These are phyloP conservation scores for Glonium stellatum DNA, from an alignment of 495 filamentous ascomycete species.

Conservation along the genomic window DNA sequence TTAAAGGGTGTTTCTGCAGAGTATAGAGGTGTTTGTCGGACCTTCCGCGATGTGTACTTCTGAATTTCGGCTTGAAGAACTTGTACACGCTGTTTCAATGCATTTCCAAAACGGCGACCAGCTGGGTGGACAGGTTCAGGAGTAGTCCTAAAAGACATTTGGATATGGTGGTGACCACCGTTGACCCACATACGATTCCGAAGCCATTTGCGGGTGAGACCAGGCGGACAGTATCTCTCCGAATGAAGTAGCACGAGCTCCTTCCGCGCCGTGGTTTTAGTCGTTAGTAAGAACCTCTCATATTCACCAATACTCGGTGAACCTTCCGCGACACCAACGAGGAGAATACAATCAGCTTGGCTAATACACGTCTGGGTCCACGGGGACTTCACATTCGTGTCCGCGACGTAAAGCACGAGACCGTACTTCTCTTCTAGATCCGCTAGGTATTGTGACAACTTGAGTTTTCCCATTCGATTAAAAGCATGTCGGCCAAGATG, in stretches of 20 bases:
- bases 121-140: slow-evolving; percentile 71
- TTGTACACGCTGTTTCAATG: slow-evolving; percentile 86
- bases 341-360: slow-evolving; percentile 89
- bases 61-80: slow-evolving; percentile 94
- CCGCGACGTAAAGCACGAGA: slow-evolving; percentile 92
- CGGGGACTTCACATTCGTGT: slow-evolving; percentile 89
- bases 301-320: slow-evolving; percentile 91
- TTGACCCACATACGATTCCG: slow-evolving; percentile 96
- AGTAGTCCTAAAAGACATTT: slow-evolving; percentile 84
- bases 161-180: slow-evolving; percentile 95
- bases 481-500: slow-evolving; percentile 94
- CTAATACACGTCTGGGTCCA: slow-evolving; percentile 98
- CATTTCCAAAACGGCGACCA: slow-evolving; percentile 70
- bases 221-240: slow-evolving; percentile 79
- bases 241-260: slow-evolving; percentile 89
- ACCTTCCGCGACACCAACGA: slow-evolving; percentile 86
- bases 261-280: slow-evolving; percentile 94
- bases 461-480: slow-evolving; percentile 93
- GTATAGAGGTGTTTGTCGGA: slow-evolving; percentile 81
- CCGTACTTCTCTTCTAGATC: slow-evolving; percentile 97
- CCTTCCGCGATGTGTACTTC: slow-evolving; percentile 85
- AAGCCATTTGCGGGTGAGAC: slow-evolving; percentile 80
- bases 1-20: slow-evolving; percentile 89
- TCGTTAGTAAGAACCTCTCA: slow-evolving; percentile 87
- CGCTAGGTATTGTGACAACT: slow-evolving; percentile 90